Conservation (phyloP, 2,329 filamentous ascomycete genomes). For the Arachnomyces sp. region DNA sequence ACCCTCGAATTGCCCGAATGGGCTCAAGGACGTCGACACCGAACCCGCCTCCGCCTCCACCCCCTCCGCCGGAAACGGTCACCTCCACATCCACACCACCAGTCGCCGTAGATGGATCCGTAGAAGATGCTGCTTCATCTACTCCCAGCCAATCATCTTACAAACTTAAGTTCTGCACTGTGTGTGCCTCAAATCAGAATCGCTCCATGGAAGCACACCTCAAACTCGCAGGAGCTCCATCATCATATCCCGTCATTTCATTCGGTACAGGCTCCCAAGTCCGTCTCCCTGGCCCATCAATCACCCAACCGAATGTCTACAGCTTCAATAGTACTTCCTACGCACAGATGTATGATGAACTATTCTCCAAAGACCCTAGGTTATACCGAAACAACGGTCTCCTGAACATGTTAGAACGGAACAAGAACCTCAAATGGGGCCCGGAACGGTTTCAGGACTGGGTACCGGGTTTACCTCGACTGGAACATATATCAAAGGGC, state of each 20-base stretch:
- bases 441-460: slow-evolving; percentile 98
- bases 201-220: slow-evolving; percentile 99
- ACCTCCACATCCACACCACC: slow-evolving; percentile 14
- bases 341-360: slow-evolving; percentile 86
- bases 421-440: slow-evolving; percentile 85
- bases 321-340: slow-evolving; percentile 97
- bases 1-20: slow-evolving; percentile 45
- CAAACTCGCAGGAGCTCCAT: slow-evolving; percentile 72
- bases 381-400: slow-evolving; percentile 89
- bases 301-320: slow-evolving; percentile 93
- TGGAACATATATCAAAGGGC: slow-evolving; percentile 60
- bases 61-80: slow-evolving; percentile 27
- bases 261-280: slow-evolving; percentile 95
- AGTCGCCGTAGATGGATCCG: slow-evolving; percentile 10
- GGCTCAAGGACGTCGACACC: slow-evolving; percentile 34
- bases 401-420: slow-evolving; percentile 90
- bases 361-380: slow-evolving; percentile 74
- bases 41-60: slow-evolving; percentile 40
- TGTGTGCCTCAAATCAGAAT: slow-evolving; percentile 98
- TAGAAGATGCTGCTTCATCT: slow-evolving; percentile 11
- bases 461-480: slow-evolving; percentile 74
- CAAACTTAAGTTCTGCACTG: slow-evolving; percentile 94
- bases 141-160: slow-evolving; percentile 46
- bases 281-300: slow-evolving; percentile 81
- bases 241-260: slow-evolving; percentile 90